Evolutionary conservation across 768 basidiomycete species (phyloP), one percentile per base, ranked within the genome.

Genomic region (Leucocoprinus sp.): DNA sequence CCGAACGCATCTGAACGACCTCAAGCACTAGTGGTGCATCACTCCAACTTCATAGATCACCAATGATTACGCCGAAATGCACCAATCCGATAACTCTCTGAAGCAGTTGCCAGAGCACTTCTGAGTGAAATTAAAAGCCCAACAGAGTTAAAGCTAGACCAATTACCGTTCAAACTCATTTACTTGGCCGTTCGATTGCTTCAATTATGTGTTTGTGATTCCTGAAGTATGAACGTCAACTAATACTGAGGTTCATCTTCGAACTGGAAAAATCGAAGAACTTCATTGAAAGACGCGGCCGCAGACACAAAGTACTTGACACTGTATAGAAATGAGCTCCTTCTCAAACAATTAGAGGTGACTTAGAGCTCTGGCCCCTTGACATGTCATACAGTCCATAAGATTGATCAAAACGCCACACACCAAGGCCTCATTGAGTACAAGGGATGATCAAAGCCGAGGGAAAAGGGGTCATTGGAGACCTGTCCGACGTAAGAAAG

Each of bases 1-100:
- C 17, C 41, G 41, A 33, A 42, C 41, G 41, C 17, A 42, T 42
- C 41, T 42, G 29, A 33, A 33, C 39, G 37, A 23, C 19, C 23
- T 21, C 37, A 21, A 37, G 23, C 19, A 8, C 2, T 5, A 5
- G 12, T 37, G 8, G 23, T 22, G 37, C n/a, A 27, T n/a, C 17
- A 8, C 14, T n/a, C 26, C 24, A 8, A 8, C 17, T 9, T 24
- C 23, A 19, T 41, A 41, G 17, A 40, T 27, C 39, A 17, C 15
- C 24, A 40, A 8, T 21, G 37, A 37, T 12, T 31, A 31, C 31
- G 31, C 11, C 31, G n/a, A n/a, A 31, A 5, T 8, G n/a, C 4
- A n/a, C 14, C 4, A 31, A 4, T 31, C 4, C 31, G n/a, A 31
- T 12, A 31, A n/a, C 27, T 28, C 12, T 31, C 31, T 14, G 31